These are phyloP conservation scores for Jatropha curcas DNA, from an alignment of 345 rosid species.

Conservation along the genomic window DNA sequence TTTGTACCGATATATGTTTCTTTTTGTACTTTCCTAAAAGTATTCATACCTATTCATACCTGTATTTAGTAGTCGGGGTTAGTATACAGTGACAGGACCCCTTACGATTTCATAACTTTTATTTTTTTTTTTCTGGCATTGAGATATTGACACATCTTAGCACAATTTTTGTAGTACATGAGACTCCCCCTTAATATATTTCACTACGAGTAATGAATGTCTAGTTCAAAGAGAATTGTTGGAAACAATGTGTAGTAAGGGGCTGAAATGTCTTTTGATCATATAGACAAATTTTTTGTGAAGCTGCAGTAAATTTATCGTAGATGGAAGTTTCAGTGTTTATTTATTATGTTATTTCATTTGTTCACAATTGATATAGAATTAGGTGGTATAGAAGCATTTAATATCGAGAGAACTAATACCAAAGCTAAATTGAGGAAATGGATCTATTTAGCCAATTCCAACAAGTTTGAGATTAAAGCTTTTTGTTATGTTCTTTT, in stretches of 20 bases:
- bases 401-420: background rate
- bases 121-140: background rate
- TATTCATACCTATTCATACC: background rate
- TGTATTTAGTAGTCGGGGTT: background rate
- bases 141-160: background rate
- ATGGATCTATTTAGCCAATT: background rate
- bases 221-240: background rate
- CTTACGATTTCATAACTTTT: no score
- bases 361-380: background rate
- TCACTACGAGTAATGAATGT: background rate
- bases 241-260: background rate
- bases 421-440: background rate
- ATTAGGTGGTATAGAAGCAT: background rate
- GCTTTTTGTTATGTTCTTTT: background rate
- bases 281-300: background rate
- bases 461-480: background rate
- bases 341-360: no score
- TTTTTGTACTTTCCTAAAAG: background rate
- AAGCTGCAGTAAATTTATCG: background rate
- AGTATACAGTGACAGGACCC: background rate
- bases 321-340: no score
- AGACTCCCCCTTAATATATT: background rate
- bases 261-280: background rate
- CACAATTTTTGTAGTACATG: background rate
- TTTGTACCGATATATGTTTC: conserved; percentile 31